phyloP scores from a whole-genome alignment of 805 yeast genomes.

The Suhomyces faveliae region DNA sequence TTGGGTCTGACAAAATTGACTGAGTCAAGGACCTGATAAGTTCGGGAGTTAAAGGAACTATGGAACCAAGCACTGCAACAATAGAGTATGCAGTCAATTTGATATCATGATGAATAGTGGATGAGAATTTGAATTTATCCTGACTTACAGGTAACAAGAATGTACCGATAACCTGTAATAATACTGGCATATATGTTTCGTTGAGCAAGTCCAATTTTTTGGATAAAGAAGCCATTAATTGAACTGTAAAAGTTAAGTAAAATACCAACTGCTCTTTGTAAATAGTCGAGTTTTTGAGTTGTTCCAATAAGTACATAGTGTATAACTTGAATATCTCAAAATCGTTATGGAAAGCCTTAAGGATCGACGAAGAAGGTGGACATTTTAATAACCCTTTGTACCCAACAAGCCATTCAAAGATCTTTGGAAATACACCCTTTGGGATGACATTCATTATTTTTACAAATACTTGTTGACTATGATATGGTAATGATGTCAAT shows the following conservation, averaged over 20 bases:
- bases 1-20: conserved; percentile 28
- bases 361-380: conserved; percentile 68
- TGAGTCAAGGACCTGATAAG: conserved; percentile 33
- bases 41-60: conserved; percentile 53
- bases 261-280: conserved; percentile 75
- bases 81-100: conserved; percentile 84
- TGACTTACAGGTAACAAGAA: conserved; percentile 43
- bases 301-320: conserved; percentile 50
- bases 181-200: conserved; percentile 49
- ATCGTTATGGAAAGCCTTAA: conserved; percentile 70
- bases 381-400: conserved; percentile 61
- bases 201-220: conserved; percentile 44
- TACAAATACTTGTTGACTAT: conserved; percentile 67
- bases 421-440: conserved; percentile 60
- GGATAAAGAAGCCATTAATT: conserved; percentile 63
- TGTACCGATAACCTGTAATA: conserved; percentile 58
- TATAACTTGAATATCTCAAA: conserved; percentile 65
- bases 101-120: conserved; percentile 45
- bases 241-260: conserved; percentile 69
- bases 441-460: conserved; percentile 73
- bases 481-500: conserved; percentile 78
- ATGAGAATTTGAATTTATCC: conserved; percentile 16
- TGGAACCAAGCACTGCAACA: conserved; percentile 71
- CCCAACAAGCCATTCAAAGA: conserved; percentile 68
- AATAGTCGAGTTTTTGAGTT: conserved; percentile 52